Evolutionary conservation across 1,284 basidiomycete species (phyloP).

Genomic region (Cystobasidium pallidum): DNA sequence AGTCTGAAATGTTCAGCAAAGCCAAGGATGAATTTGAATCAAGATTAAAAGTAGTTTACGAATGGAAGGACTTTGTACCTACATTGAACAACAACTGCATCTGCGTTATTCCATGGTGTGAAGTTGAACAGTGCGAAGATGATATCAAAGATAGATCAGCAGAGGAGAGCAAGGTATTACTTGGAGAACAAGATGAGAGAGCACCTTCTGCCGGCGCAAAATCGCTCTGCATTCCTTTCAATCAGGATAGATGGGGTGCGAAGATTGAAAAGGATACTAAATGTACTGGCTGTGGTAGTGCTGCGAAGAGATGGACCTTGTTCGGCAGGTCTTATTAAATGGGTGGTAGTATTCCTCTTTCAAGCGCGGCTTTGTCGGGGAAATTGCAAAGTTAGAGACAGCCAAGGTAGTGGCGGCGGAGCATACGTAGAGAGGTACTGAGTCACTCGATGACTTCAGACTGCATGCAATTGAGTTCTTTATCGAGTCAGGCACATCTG

Average conservation of each 20-base stretch:
- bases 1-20: constrained; percentile 80
- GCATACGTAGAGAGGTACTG: neutral
- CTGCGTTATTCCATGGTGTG: constrained; percentile 95
- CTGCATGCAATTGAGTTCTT: no score
- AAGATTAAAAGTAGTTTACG: constrained; percentile 72
- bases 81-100: constrained; percentile 87
- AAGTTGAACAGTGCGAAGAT: constrained; percentile 90
- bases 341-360: no score
- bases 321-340: constrained; percentile 51
- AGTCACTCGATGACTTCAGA: no score
- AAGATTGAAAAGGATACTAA: constrained; percentile 79
- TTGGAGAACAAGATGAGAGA: constrained; percentile 78
- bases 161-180: constrained; percentile 61
- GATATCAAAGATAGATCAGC: constrained; percentile 95
- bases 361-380: no score
- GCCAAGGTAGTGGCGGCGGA: constrained; percentile 4
- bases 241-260: constrained; percentile 77
- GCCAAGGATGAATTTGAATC: constrained; percentile 77
- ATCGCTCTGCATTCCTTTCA: constrained; percentile 94
- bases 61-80: constrained; percentile 91
- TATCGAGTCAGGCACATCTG: no score
- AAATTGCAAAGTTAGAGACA: no score
- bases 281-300: constrained; percentile 79
- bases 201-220: constrained; percentile 99
- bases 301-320: constrained; percentile 72